These are phyloP conservation scores for Gastrolobium bilobum DNA, from an alignment of 306 rosid species.

Conservation along the genomic window DNA sequence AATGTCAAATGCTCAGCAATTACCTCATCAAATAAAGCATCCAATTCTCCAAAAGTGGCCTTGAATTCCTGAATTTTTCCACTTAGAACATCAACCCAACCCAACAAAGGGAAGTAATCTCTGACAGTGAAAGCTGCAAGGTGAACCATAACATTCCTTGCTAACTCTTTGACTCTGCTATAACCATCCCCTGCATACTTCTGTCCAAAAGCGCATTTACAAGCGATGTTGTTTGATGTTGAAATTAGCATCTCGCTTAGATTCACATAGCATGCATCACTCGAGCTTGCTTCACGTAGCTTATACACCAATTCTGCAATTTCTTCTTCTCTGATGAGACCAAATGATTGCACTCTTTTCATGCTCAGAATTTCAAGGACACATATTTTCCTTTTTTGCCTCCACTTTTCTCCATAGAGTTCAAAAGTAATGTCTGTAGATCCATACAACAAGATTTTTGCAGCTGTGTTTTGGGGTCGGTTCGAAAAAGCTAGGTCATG, in stretches of 20 bases:
- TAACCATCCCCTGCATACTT: constrained; percentile 4
- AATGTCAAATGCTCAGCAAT: constrained; percentile 28
- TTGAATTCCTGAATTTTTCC: constrained; percentile 42
- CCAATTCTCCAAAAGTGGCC: constrained; percentile 30
- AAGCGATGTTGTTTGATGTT: constrained; percentile 33
- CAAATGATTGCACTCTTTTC: constrained; percentile 43
- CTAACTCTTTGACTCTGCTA: background rate
- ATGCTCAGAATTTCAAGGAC: constrained; percentile 36
- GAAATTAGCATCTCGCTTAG: constrained; percentile 41
- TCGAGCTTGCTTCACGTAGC: constrained; percentile 26
- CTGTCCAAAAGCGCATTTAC: constrained; percentile 44
- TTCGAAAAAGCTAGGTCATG: constrained; percentile 41
- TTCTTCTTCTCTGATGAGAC: constrained; percentile 46
- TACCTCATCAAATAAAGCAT: constrained; percentile 45
- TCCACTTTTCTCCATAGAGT: constrained; percentile 50
- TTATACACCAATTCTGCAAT: constrained; percentile 41
- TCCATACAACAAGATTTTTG: constrained; percentile 45
- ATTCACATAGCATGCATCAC: constrained; percentile 35
- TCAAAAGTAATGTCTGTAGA: constrained; percentile 44
- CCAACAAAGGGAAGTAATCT: constrained; percentile 52
- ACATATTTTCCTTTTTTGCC: constrained; percentile 41
- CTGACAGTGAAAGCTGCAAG: constrained; percentile 39
- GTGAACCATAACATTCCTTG: constrained; percentile 40
- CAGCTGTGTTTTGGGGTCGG: constrained; percentile 46
- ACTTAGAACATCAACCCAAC: constrained; percentile 52